Evolutionary conservation across 495 filamentous ascomycete genomes (phyloP).

Genomic region (Penicillium chermesinum): DNA sequence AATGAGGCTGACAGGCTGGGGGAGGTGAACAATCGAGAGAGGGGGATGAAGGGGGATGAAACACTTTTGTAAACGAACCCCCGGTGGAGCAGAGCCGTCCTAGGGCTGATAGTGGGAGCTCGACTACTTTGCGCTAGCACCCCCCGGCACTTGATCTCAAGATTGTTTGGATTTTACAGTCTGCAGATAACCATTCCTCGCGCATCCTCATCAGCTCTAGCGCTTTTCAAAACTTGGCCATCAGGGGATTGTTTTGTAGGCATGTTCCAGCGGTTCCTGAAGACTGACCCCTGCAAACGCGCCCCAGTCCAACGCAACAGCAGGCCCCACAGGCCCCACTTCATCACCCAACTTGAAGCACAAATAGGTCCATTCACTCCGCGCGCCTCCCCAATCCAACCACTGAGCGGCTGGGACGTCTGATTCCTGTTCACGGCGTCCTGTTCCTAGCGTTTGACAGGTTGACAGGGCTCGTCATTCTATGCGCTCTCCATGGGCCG

Average conservation of each 20-base stretch:
- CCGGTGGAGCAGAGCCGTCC: not conserved
- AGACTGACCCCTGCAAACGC: not conserved
- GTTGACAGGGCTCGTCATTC: not conserved
- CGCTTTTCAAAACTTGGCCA: too few species aligned
- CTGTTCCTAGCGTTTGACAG: not conserved
- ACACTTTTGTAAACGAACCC: not conserved
- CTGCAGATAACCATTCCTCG: too few species aligned
- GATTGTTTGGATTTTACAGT: too few species aligned
- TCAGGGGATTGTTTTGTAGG: too few species aligned
- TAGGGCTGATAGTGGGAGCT: not conserved
- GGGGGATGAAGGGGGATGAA: not conserved
- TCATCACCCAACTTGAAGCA: not conserved
- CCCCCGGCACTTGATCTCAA: too few species aligned
- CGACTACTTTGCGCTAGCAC: not conserved
- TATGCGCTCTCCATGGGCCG: not conserved
- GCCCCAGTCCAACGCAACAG: not conserved
- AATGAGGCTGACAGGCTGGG: constrained; percentile 8
- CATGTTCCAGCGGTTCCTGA: not conserved
- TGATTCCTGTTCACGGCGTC: too few species aligned
- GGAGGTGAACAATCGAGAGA: too few species aligned
- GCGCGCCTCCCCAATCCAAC: not conserved
- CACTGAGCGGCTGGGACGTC: not conserved
- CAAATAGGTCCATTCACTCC: not conserved
- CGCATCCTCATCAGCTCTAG: too few species aligned
- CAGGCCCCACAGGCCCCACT: not conserved